A percentile compares a stretch with the other conserved stretches of the same genome.
These are phyloP conservation scores for Linum trigynum DNA, from an alignment of 345 rosid genomes.

Conservation along the genomic window DNA sequence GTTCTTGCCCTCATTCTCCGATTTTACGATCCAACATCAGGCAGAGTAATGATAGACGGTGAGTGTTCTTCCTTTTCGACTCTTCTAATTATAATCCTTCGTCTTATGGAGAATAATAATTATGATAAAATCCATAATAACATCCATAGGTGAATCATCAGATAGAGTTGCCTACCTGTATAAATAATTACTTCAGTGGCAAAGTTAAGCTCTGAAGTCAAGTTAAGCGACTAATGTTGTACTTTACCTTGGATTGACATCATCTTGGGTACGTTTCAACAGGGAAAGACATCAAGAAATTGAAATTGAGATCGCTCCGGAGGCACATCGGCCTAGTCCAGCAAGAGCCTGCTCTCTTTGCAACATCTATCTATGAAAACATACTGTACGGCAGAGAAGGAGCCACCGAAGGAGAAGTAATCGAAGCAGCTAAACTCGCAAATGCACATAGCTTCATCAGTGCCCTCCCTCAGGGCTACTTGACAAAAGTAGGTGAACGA, in stretches of 20 bases:
- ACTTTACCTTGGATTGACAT: not conserved
- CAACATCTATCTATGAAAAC: slow-evolving; percentile 73
- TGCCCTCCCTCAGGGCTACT: slow-evolving; percentile 78
- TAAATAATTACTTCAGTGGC: too few relatives aligned
- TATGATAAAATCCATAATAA: too few relatives aligned
- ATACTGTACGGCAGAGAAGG: slow-evolving; percentile 80
- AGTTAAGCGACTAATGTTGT: too few relatives aligned
- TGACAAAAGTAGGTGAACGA: slow-evolving; percentile 80
- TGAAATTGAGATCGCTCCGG: slow-evolving; percentile 59
- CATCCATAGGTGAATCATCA: too few relatives aligned
- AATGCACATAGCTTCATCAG: slow-evolving; percentile 84
- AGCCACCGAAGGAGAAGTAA: slow-evolving; percentile 67
- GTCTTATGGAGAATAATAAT: too few relatives aligned
- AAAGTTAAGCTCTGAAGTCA: too few relatives aligned
- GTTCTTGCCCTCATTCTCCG: slow-evolving; percentile 79
- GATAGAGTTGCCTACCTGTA: too few relatives aligned
- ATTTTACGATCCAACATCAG: slow-evolving; percentile 77
- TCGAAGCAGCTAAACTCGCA: slow-evolving; percentile 70
- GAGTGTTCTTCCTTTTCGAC: slow-evolving; percentile 16
- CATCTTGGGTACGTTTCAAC: slow-evolving; percentile 11
- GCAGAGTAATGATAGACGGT: slow-evolving; percentile 87
- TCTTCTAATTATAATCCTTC: not conserved
- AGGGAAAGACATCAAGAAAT: slow-evolving; percentile 67
- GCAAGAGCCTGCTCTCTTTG: slow-evolving; percentile 93
- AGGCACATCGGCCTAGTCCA: slow-evolving; percentile 81